These are phyloP conservation scores for Stemphylium lycopersici DNA, from an alignment of 2,329 filamentous ascomycete species.

Conservation along the genomic window DNA sequence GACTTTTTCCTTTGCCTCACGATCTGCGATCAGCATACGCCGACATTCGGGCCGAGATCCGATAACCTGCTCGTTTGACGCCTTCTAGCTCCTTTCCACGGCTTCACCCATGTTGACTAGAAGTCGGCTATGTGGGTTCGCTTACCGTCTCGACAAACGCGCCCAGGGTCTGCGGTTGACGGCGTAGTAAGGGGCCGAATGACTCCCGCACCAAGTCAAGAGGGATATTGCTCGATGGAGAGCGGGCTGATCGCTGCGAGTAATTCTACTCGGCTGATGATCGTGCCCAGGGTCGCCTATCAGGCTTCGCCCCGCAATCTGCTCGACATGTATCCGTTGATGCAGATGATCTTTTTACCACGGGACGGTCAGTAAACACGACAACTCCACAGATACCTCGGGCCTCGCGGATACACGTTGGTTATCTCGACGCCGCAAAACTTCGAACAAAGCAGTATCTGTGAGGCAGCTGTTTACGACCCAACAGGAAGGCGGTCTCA, in stretches of 20 bases:
- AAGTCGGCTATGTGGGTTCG: constrained; percentile 1
- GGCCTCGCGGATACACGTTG: not conserved
- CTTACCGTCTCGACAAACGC: constrained; percentile 1
- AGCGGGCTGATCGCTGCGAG: not conserved
- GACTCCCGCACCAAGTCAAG: not conserved
- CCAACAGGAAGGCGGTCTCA: not conserved
- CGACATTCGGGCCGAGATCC: not conserved
- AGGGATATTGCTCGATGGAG: not conserved
- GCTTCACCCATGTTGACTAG: not conserved
- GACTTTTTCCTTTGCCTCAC: not conserved
- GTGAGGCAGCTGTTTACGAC: not conserved
- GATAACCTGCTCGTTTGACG: not conserved
- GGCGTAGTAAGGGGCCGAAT: not conserved
- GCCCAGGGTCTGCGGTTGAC: not conserved
- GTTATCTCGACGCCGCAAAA: not conserved
- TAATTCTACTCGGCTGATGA: not conserved
- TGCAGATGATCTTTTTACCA: not conserved
- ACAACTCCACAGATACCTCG: not conserved
- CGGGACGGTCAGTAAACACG: not conserved
- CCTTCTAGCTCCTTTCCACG: not conserved
- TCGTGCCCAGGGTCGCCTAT: not conserved
- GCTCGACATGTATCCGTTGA: not conserved
- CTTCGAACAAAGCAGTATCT: not conserved
- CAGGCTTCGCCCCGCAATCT: not conserved
- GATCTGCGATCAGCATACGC: not conserved